phyloP scores from a whole-genome alignment of 345 rosid species.

The Eucalyptus regnans region DNA sequence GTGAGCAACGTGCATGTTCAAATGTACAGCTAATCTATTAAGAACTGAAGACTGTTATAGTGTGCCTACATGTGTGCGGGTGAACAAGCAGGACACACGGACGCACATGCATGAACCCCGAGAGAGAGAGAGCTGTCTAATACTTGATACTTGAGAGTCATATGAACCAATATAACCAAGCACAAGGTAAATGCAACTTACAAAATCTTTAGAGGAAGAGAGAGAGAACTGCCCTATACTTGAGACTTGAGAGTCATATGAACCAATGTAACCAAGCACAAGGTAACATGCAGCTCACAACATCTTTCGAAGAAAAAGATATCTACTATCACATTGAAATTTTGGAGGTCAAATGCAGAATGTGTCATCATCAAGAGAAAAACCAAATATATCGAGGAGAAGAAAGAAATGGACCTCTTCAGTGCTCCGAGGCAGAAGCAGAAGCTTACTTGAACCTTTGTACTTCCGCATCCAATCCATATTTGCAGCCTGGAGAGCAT shows the following conservation, averaged over 20 bases:
- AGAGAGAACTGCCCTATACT: neutral
- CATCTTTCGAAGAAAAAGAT: neutral
- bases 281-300: neutral
- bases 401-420: constrained; percentile 41
- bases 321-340: neutral
- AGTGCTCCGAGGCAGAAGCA: constrained; percentile 67
- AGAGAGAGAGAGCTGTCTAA: neutral
- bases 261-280: neutral
- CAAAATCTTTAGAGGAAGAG: neutral
- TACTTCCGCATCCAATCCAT: constrained; percentile 94
- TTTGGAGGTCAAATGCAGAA: neutral
- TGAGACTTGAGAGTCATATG: neutral
- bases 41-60: neutral
- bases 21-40: neutral
- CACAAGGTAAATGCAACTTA: neutral
- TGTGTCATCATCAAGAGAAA: neutral
- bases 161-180: neutral
- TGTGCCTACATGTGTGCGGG: neutral
- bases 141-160: neutral
- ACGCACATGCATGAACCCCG: neutral
- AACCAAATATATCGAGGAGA: neutral
- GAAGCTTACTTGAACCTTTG: constrained; percentile 71
- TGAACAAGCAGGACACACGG: neutral
- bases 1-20: neutral
- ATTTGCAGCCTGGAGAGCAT: constrained; percentile 55